phyloP scores from a whole-genome alignment of 106 monocot genomes.

The Cymbidium sinense region DNA sequence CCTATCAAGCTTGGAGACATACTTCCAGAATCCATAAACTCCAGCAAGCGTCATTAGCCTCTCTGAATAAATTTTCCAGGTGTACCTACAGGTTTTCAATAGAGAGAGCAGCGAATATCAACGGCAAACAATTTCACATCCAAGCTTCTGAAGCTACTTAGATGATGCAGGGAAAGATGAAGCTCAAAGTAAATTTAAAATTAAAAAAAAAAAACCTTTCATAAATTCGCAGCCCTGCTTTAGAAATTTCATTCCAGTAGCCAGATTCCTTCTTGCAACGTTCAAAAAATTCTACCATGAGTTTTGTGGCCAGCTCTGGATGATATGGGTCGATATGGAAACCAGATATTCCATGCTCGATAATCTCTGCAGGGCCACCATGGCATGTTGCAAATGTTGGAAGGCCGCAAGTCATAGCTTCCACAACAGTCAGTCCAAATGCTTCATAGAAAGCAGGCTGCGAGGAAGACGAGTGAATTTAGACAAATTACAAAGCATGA shows the following conservation, averaged over 20 bases:
- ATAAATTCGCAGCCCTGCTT: conserved; percentile 58
- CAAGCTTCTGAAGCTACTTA: too few relatives aligned
- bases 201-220: conserved; percentile 48
- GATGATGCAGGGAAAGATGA: background rate
- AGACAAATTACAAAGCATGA: background rate
- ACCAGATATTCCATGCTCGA: conserved; percentile 77
- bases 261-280: conserved; percentile 40
- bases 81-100: conserved; percentile 49
- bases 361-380: conserved; percentile 93
- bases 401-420: conserved; percentile 91
- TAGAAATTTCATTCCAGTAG: conserved; percentile 61
- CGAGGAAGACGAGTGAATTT: conserved; percentile 5
- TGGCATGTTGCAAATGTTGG: conserved; percentile 92
- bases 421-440: conserved; percentile 87
- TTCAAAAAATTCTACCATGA: conserved; percentile 73
- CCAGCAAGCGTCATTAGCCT: conserved; percentile 90
- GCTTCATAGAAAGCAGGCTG: conserved; percentile 97
- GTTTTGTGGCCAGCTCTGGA: conserved; percentile 49
- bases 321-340: conserved; percentile 96
- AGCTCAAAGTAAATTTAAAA: too few relatives aligned
- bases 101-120: background rate
- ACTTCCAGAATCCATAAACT: conserved; percentile 95
- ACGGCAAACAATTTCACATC: background rate
- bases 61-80: conserved; percentile 96
- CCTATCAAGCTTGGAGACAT: conserved; percentile 86